These are phyloP conservation scores for Eutrema heterophyllum DNA, from an alignment of 345 rosid genomes.

Conservation along the genomic window DNA sequence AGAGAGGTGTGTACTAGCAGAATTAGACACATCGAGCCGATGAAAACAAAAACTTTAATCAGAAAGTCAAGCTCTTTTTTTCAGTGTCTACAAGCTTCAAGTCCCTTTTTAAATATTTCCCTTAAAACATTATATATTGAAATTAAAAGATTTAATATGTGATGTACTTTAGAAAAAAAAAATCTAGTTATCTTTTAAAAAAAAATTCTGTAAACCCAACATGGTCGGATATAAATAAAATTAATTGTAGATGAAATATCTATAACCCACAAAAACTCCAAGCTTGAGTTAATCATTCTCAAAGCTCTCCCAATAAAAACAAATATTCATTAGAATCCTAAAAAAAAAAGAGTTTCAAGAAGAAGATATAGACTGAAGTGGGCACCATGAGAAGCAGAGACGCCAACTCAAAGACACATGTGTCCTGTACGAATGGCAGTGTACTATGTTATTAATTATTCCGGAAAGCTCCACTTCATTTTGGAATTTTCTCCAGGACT, in stretches of 20 bases:
- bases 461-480: constrained; percentile 14
- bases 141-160: not conserved
- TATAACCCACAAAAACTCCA: not conserved
- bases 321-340: not conserved
- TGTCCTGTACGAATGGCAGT: constrained; percentile 10
- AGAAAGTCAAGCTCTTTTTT: not conserved
- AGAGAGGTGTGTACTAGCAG: not conserved
- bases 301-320: not conserved
- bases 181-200: not conserved
- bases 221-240: not conserved
- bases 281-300: not conserved
- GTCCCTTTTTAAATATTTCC: constrained; percentile 2
- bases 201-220: not conserved
- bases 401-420: constrained; percentile 22
- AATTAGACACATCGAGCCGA: not conserved
- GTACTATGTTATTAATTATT: constrained; percentile 21
- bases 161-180: not conserved
- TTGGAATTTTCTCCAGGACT: not conserved
- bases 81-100: constrained; percentile 31
- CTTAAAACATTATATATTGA: not conserved
- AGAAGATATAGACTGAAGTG: constrained; percentile 6
- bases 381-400: not conserved
- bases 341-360: not conserved
- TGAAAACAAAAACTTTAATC: not conserved
- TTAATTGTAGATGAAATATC: not conserved